Conservation (phyloP, 1,284 basidiomycete species). For the Naganishia albida region DNA sequence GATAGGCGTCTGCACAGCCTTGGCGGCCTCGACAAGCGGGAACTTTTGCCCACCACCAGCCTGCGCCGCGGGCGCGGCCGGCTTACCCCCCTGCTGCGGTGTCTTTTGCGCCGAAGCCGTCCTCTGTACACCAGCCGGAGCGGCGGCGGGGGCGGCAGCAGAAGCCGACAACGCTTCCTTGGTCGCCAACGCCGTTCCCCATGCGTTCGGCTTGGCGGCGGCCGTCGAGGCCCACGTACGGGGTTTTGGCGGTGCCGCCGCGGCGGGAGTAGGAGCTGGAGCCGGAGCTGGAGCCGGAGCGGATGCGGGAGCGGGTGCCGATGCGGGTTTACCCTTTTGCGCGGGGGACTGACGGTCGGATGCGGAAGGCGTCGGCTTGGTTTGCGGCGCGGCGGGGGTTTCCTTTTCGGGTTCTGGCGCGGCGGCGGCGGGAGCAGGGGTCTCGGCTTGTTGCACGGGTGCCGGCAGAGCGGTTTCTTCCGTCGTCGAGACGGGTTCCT, state of each 20-base stretch:
- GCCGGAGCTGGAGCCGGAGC: slow-evolving; percentile 45
- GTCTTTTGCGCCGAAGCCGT: slow-evolving; percentile 33
- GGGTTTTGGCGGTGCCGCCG: slow-evolving; percentile 55
- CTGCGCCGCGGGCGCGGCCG: slow-evolving; percentile 36
- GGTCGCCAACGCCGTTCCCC: slow-evolving; percentile 58
- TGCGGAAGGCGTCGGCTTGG: no score
- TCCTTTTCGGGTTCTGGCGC: not conserved
- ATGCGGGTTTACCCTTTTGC: slow-evolving; percentile 39
- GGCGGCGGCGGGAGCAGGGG: slow-evolving; percentile 47
- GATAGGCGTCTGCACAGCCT: slow-evolving; percentile 66
- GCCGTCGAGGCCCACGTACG: slow-evolving; percentile 91
- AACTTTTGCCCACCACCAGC: slow-evolving; percentile 50
- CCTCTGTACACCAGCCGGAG: slow-evolving; percentile 5
- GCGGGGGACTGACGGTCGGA: not conserved
- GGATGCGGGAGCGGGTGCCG: slow-evolving; percentile 41
- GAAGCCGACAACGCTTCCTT: slow-evolving; percentile 51
- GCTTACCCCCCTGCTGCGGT: slow-evolving; percentile 30
- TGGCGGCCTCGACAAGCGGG: slow-evolving; percentile 62
- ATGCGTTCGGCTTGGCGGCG: slow-evolving; percentile 64
- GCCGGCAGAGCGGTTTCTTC: no score
- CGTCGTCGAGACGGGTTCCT: slow-evolving; percentile 1
- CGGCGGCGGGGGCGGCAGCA: slow-evolving; percentile 56
- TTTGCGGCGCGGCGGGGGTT: not conserved
- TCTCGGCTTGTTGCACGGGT: not conserved
- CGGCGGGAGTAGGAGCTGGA: slow-evolving; percentile 50